phyloP scores from a whole-genome alignment of 257 asterid genomes.

The Fraxinus pennsylvanica region DNA sequence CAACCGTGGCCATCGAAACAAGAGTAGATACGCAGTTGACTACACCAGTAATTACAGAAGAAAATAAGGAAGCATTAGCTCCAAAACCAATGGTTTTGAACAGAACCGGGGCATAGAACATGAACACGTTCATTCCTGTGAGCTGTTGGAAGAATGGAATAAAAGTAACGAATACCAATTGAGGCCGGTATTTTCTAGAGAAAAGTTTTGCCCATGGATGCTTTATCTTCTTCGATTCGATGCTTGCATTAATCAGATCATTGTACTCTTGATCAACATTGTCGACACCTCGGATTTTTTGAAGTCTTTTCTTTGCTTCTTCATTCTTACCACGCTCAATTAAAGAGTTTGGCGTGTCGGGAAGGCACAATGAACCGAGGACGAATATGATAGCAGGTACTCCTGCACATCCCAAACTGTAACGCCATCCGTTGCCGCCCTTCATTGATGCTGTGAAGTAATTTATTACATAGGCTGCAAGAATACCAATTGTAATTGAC shows the following conservation, averaged over 20 bases:
- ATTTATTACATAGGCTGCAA: constrained; percentile 34
- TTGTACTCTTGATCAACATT: constrained; percentile 52
- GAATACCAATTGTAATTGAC: constrained; percentile 47
- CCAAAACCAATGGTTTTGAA: constrained; percentile 57
- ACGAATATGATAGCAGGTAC: constrained; percentile 46
- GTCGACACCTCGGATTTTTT: constrained; percentile 44
- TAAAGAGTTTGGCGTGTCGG: constrained; percentile 66
- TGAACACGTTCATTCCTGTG: constrained; percentile 66
- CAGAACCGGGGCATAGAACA: constrained; percentile 62
- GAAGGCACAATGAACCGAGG: constrained; percentile 44
- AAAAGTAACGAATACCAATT: constrained; percentile 33
- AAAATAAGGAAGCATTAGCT: constrained; percentile 40
- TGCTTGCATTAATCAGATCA: constrained; percentile 53
- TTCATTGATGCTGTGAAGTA: constrained; percentile 8
- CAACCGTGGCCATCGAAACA: constrained; percentile 47
- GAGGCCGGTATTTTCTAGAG: constrained; percentile 50
- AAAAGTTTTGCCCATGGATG: constrained; percentile 46
- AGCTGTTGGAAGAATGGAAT: constrained; percentile 68
- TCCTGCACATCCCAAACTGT: constrained; percentile 41
- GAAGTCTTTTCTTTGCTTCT: constrained; percentile 38
- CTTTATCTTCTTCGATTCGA: constrained; percentile 39
- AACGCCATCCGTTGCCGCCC: constrained; percentile 33
- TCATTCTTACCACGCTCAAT: constrained; percentile 47
- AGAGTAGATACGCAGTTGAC: constrained; percentile 45
- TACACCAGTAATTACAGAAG: constrained; percentile 50